Conservation (phyloP, 2,329 filamentous ascomycete species). For the Beauveria scarabaeidicola region DNA sequence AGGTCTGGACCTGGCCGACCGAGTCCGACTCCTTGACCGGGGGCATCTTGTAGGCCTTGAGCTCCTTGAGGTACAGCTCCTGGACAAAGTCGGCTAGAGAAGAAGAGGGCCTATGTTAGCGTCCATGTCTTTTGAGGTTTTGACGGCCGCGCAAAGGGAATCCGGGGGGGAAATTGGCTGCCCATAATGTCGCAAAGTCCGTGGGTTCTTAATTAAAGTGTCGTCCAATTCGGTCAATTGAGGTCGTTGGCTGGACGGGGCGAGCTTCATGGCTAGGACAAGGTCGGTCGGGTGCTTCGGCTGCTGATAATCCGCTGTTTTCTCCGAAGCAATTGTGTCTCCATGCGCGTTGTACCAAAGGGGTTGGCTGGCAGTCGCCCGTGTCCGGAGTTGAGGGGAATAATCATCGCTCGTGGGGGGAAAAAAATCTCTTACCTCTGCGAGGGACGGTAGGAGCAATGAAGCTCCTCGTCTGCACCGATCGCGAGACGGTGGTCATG, state of each 20-base stretch:
- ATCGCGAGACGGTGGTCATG: slow-evolving; percentile 40
- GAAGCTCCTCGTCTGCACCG: slow-evolving; percentile 45
- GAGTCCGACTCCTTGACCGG: slow-evolving; percentile 78
- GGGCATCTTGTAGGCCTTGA: slow-evolving; percentile 88
- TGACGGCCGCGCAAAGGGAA: too few relatives aligned
- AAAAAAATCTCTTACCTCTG: slow-evolving; percentile 43
- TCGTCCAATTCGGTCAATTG: not conserved
- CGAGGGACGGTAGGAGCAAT: slow-evolving; percentile 53
- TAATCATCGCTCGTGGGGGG: not conserved
- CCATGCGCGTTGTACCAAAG: not conserved
- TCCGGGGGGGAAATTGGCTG: not conserved
- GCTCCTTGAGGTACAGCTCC: slow-evolving; percentile 93
- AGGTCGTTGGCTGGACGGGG: not conserved
- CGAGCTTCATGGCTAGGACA: not conserved
- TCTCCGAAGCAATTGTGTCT: slow-evolving; percentile 2
- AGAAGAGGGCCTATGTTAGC: not conserved
- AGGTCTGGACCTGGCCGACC: slow-evolving; percentile 85
- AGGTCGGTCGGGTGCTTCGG: not conserved
- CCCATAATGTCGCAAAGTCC: not conserved
- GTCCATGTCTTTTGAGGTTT: not conserved
- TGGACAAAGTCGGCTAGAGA: slow-evolving; percentile 85
- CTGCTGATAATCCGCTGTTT: slow-evolving; percentile 4
- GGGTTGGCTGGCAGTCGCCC: not conserved
- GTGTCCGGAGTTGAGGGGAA: not conserved
- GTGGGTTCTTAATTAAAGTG: not conserved